phyloP scores from a whole-genome alignment of 2,329 filamentous ascomycete genomes.

The Colletotrichum tropicale region DNA sequence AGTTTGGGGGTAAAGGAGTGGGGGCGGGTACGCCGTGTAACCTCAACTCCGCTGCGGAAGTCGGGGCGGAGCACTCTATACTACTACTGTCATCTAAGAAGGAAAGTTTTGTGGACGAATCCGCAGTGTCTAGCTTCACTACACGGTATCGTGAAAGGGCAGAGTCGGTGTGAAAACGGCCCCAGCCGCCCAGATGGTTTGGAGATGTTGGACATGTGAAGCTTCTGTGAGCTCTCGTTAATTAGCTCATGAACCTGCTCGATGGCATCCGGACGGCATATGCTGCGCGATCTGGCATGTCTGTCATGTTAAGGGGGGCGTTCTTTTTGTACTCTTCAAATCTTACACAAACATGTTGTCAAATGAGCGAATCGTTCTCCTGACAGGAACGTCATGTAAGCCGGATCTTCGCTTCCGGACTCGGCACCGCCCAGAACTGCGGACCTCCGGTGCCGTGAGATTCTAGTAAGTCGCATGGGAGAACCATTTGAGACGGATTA shows the following conservation, averaged over 20 bases:
- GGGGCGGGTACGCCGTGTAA: neutral
- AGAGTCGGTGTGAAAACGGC: no score
- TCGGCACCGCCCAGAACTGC: neutral
- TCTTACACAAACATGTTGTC: no score
- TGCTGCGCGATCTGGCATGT: neutral
- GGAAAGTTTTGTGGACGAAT: no score
- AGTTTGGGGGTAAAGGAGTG: neutral
- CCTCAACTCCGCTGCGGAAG: neutral
- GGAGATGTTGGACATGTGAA: no score
- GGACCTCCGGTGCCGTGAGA: neutral
- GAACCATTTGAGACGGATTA: fast-evolving
- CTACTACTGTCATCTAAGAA: no score
- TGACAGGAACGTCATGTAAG: no score
- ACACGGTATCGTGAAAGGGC: no score
- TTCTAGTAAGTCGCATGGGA: neutral
- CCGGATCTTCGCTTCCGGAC: neutral
- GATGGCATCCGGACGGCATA: neutral
- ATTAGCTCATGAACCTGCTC: neutral
- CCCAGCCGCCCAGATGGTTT: no score
- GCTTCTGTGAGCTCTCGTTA: neutral
- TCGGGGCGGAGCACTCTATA: neutral
- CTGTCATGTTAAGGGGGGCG: no score
- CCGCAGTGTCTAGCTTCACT: no score
- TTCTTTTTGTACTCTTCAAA: no score
- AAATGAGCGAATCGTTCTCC: no score